These are phyloP conservation scores for Neoarthrinium moseri DNA, from an alignment of 2,329 filamentous ascomycete genomes.

Conservation along the genomic window DNA sequence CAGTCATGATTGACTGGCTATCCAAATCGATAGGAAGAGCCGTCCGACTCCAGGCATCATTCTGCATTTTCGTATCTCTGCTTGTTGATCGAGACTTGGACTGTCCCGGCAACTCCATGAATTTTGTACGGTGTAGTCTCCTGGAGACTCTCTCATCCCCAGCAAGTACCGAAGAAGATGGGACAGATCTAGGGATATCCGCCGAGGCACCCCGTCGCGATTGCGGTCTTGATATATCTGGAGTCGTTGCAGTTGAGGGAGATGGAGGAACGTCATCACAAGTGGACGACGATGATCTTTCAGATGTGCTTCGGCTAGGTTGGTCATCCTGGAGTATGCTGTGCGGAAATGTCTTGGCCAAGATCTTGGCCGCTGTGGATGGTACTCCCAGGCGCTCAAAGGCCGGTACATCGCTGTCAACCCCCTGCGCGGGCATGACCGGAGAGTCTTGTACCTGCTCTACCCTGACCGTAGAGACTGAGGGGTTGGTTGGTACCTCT, in stretches of 20 bases:
- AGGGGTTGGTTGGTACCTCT: background rate
- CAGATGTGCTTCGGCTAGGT: conserved; percentile 30
- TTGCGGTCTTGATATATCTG: conserved; percentile 42
- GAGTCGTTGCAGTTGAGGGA: conserved; percentile 36
- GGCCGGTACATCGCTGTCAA: conserved; percentile 26
- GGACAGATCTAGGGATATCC: conserved; percentile 13
- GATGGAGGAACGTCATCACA: conserved; percentile 37
- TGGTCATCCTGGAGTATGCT: conserved; percentile 22
- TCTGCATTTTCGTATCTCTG: too few relatives aligned
- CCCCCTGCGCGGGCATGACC: conserved; percentile 22
- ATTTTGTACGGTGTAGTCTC: conserved; percentile 6
- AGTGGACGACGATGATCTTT: conserved; percentile 39
- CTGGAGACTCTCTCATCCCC: conserved; percentile 13
- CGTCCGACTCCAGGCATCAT: too few relatives aligned
- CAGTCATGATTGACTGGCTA: too few relatives aligned
- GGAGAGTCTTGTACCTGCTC: too few relatives aligned
- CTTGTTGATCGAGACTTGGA: too few relatives aligned
- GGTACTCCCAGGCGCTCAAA: conserved; percentile 26
- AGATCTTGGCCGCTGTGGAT: conserved; percentile 21
- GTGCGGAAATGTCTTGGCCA: conserved; percentile 16
- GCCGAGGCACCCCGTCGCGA: conserved; percentile 31
- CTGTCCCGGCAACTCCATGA: background rate
- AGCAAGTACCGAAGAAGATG: conserved; percentile 5
- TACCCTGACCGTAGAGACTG: too few relatives aligned
- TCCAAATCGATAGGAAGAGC: too few relatives aligned